Evolutionary conservation across 108 stramenopile species (phyloP), one percentile per base, ranked within the genome.

Genomic region (Skeletonema menzelii): DNA sequence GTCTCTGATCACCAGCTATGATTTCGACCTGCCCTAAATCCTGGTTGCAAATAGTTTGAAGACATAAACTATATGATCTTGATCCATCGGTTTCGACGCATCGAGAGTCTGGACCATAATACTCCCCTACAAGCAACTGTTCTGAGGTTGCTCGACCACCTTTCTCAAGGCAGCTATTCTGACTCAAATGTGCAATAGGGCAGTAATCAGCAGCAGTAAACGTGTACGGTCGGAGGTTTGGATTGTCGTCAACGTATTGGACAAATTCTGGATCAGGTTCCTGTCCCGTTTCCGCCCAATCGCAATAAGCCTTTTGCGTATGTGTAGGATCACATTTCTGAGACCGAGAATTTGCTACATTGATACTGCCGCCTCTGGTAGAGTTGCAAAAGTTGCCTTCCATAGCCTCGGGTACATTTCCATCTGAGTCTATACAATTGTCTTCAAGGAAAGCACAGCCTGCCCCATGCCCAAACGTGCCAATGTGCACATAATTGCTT

Each of bases 381-480:
- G 67, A 38, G 3, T 89, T 91, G 77, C 93, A 95, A 65, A 95
- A 92, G 12, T 56, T 60, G n/a, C 68, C 82, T 44, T 69, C 38
- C 73, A 92, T 87, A 2, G 82, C 65, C 32, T 77, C 63, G 0
- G 85, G 85, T 4, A 91, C 88, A 28, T 89, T 58, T 7, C 80
- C 86, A 14, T 77, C 38, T 2, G 65, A 26, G 26, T 80, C 83
- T 28, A 87, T 75, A 59, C 86, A 87, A 32, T 72, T 77, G 24
- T 68, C 72, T 12, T 87, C 72, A 0, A 84, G 17, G 59, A 87
- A 87, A 12, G 71, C 77, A 65, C 86, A 87, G 1, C 86, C 86
- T 27, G 77, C 77, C 8, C 81, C 84, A 19, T 79, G 80, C 13
- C 86, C 82, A 79, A 79, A 87, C 2, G 37, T 26, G 40, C 77